Base-by-base conservation (phyloP, 164 flowering plant genomes). In the Vitis cinerea region DNA sequence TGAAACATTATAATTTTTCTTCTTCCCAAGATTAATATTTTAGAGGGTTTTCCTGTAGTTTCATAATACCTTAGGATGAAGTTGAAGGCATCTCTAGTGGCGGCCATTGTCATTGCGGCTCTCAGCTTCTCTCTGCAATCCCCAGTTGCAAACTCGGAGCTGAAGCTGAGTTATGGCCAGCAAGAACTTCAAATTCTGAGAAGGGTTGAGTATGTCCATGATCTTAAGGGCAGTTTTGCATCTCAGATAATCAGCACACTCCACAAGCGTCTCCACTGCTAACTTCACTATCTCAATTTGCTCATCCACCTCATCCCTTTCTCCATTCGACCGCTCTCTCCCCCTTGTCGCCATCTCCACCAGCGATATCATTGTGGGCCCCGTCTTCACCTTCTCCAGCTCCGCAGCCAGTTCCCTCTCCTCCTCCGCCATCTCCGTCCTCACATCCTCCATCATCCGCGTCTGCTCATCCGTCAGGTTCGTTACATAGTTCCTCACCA, bases 221-320 rank as follows among this genome's bases (percentile, higher is more conserved):
- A 53, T 65, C 58, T 59, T 51, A 15, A 19, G 17, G 51, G 30
- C 56, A 16, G 69, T 59, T 50, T 47, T 8, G 54, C 58, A 49
- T 27, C 74, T 55, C 8, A 72, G 69, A 27, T 0, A 49, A 23
- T 72, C 64, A 13, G 83, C 83, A 23, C 68, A 59, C 15, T 30
- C 73, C 65, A 81, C 11, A 31, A 75, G 67, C 70, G 14, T 50
- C 63, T 54, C 47, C 71, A 75, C 69, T 37, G 68, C 76, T 50
- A 49, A 54, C 65, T 61, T 72, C 51, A 79, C 29, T 67, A 6
- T 50, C 71, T 67, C 71, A 63, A 79, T 12, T 4, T 59, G 76
- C 48, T 15, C 48, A 0, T 75, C 69, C 19, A 55, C n/a, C 50
- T 52, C 55, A 9, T 16, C n/a, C 1, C 17, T 31, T 63, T 63